Percentiles rank a stretch among this genome's conserved stretches.
Conservation (phyloP, 495 filamentous ascomycete genomes). For the Neurospora terricola region DNA sequence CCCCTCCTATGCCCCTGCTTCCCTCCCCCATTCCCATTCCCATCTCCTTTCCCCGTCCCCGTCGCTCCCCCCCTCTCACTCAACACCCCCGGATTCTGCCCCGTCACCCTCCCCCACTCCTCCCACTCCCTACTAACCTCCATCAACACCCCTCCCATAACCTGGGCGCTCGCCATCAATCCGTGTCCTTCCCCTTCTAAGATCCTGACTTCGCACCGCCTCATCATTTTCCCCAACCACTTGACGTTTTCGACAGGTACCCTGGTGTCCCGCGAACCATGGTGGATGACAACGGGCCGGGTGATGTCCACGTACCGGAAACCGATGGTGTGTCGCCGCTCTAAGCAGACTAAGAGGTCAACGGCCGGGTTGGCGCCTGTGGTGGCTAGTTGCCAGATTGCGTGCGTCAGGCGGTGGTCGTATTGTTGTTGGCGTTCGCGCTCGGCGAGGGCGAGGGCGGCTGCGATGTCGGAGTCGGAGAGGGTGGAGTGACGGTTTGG, state of each 20-base stretch:
- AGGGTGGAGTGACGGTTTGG: slow-evolving; percentile 17
- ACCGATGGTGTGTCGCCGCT: slow-evolving; percentile 83
- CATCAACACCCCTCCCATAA: slow-evolving; percentile 88
- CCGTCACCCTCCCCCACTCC: slow-evolving; percentile 59
- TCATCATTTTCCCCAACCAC: slow-evolving; percentile 93
- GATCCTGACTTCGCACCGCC: slow-evolving; percentile 79
- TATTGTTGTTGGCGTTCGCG: slow-evolving; percentile 70
- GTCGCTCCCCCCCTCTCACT: not conserved
- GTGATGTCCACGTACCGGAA: slow-evolving; percentile 97
- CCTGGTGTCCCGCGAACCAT: slow-evolving; percentile 74
- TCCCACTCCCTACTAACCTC: slow-evolving; percentile 95
- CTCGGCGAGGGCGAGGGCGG: slow-evolving; percentile 24
- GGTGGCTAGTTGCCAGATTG: slow-evolving; percentile 92
- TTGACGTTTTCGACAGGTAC: slow-evolving; percentile 92
- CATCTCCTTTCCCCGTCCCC: not conserved
- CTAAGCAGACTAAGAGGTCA: slow-evolving; percentile 85
- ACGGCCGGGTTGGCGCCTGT: slow-evolving; percentile 87
- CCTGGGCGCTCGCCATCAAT: slow-evolving; percentile 84
- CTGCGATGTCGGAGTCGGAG: slow-evolving; percentile 20
- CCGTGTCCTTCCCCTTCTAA: slow-evolving; percentile 92
- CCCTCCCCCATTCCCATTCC: not conserved
- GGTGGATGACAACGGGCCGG: slow-evolving; percentile 81
- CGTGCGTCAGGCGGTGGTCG: slow-evolving; percentile 76
- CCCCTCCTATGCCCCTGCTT: not conserved
- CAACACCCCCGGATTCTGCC: not conserved